Evolutionary conservation across 345 rosid species (phyloP).

Genomic region (Euphorbia peplus): DNA sequence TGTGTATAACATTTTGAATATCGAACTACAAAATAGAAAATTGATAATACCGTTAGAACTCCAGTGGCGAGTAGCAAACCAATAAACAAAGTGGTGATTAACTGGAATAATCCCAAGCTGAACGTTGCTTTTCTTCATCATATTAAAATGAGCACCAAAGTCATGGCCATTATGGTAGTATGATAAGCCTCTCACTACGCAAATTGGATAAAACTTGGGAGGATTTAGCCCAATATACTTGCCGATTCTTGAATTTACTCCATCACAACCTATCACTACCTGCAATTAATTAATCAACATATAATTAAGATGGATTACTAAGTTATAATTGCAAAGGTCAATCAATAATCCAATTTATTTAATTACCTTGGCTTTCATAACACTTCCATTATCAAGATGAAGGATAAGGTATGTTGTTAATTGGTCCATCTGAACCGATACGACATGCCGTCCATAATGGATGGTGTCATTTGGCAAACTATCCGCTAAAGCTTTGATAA

Average conservation of each 20-base stretch:
- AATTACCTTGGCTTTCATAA: slow-evolving; percentile 42
- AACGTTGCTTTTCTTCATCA: neutral
- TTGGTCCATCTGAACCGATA: slow-evolving; percentile 33
- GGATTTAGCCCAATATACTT: slow-evolving; percentile 2
- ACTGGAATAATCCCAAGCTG: slow-evolving; percentile 28
- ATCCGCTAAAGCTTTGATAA: slow-evolving; percentile 41
- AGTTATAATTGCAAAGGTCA: neutral
- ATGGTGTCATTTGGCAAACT: slow-evolving; percentile 39
- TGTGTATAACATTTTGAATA: too few species aligned
- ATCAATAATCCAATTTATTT: neutral
- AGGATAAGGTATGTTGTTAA: slow-evolving; percentile 29
- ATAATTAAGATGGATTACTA: too few species aligned
- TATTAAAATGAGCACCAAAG: neutral
- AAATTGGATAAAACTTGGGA: neutral
- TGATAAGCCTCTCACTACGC: slow-evolving; percentile 17
- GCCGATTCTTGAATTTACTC: slow-evolving; percentile 12
- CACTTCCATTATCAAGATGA: slow-evolving; percentile 29
- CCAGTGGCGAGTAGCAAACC: slow-evolving; percentile 25
- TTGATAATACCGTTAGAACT: slow-evolving; percentile 26
- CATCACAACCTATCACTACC: slow-evolving; percentile 28
- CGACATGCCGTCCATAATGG: slow-evolving; percentile 32
- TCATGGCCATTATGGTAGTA: slow-evolving; percentile 12
- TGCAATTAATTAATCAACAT: neutral
- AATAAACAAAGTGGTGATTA: slow-evolving; percentile 18
- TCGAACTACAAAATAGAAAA: too few species aligned